phyloP scores from a whole-genome alignment of 208 protist species.

The Acanthamoeba comandoni region DNA sequence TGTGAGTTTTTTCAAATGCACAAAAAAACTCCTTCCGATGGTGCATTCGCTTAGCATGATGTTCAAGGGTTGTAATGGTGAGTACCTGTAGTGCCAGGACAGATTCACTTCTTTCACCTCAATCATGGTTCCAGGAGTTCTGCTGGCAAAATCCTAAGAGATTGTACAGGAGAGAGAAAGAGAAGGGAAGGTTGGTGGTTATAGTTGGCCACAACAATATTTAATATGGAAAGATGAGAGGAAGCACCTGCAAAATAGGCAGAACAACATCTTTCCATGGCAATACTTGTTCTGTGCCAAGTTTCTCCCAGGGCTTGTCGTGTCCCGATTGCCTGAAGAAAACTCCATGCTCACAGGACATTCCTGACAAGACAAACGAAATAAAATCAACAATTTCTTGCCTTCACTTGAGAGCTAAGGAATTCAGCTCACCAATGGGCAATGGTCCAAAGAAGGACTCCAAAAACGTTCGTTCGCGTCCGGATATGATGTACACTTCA shows the following conservation, averaged over 20 bases:
- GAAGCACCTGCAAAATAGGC: slow-evolving; percentile 69
- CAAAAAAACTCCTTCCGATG: too few relatives aligned
- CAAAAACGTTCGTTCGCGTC: slow-evolving; percentile 71
- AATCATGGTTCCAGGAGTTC: slow-evolving; percentile 85
- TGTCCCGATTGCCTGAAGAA: slow-evolving; percentile 67
- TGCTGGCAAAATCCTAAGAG: slow-evolving; percentile 61
- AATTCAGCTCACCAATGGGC: slow-evolving; percentile 56
- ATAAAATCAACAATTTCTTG: too few relatives aligned
- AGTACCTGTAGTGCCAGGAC: slow-evolving; percentile 85
- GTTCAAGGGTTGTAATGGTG: too few relatives aligned
- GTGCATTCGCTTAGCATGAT: too few relatives aligned
- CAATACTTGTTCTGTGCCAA: slow-evolving; percentile 70
- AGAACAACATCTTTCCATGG: slow-evolving; percentile 81
- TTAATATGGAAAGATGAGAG: too few relatives aligned
- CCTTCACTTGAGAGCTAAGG: too few relatives aligned
- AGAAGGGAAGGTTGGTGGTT: too few relatives aligned
- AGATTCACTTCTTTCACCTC: slow-evolving; percentile 84
- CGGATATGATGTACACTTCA: slow-evolving; percentile 82
- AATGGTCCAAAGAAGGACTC: slow-evolving; percentile 21
- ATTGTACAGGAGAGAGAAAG: neutral
- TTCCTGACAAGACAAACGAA: neutral
- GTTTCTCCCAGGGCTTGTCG: slow-evolving; percentile 63
- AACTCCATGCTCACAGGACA: slow-evolving; percentile 64
- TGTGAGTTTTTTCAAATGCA: too few relatives aligned
- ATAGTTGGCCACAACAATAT: too few relatives aligned